phyloP scores from a whole-genome alignment of 139 green algal genomes.

The Monoraphidium neglectum region DNA sequence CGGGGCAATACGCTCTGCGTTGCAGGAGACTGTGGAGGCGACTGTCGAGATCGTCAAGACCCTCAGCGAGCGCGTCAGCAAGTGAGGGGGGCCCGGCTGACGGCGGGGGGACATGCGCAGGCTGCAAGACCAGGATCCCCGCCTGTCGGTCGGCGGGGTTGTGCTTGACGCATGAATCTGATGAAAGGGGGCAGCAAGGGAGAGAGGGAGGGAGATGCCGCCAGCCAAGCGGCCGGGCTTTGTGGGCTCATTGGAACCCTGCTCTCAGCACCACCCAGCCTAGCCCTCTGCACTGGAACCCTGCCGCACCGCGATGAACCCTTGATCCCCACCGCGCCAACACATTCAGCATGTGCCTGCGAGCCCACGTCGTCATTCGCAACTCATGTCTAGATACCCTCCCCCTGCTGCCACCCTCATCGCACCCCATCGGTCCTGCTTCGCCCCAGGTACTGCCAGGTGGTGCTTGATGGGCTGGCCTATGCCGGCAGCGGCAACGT shows the following conservation, averaged over 20 bases:
- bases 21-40: conserved; percentile 88
- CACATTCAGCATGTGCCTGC: too few species aligned
- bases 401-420: background rate
- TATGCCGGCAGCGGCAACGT: conserved; percentile 98
- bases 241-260: background rate
- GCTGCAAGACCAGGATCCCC: too few species aligned
- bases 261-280: background rate
- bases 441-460: conserved; percentile 42
- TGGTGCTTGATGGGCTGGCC: conserved; percentile 83
- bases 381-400: background rate
- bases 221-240: too few species aligned
- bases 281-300: background rate
- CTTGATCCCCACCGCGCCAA: too few species aligned
- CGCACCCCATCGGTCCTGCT: too few species aligned
- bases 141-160: too few species aligned
- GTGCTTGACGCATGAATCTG: too few species aligned
- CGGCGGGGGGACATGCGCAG: too few species aligned
- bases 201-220: too few species aligned
- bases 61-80: conserved; percentile 79
- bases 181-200: too few species aligned
- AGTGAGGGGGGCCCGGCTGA: conserved; percentile 50
- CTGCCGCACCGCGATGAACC: background rate
- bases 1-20: too few species aligned
- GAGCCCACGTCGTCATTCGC: too few species aligned
- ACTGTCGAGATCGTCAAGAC: conserved; percentile 93